Conservation (phyloP, 805 yeast species). For the Lipomyces starkeyi region DNA sequence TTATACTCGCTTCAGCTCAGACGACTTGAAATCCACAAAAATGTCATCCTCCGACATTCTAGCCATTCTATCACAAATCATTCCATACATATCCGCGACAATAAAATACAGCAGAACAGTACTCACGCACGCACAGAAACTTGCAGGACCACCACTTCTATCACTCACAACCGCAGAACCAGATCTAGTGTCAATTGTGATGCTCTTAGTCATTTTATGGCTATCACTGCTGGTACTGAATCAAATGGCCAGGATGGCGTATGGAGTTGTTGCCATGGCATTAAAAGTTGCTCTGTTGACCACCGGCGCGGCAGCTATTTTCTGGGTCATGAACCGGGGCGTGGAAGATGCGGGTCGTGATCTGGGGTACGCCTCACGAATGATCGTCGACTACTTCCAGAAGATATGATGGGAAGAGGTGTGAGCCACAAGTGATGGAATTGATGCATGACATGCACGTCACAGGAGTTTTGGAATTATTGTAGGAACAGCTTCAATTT, state of each 20-base stretch:
- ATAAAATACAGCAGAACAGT: not conserved
- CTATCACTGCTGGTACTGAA: conserved; percentile 35
- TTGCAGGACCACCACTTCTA: conserved; percentile 21
- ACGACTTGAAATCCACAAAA: not conserved
- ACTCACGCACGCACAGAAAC: conserved; percentile 10
- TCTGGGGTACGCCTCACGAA: conserved; percentile 7
- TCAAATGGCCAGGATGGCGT: conserved; percentile 36
- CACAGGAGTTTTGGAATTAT: not conserved
- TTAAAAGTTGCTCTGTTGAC: conserved; percentile 24
- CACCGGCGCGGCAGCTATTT: conserved; percentile 19
- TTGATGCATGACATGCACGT: not conserved
- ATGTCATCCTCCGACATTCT: not conserved
- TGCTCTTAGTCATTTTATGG: conserved; percentile 35
- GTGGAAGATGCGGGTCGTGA: conserved; percentile 16
- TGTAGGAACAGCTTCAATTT: not conserved
- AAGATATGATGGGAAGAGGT: conserved; percentile 7
- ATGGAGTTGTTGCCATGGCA: conserved; percentile 30
- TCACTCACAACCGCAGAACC: conserved; percentile 29
- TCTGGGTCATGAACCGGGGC: conserved; percentile 23
- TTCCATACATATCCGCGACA: conserved; percentile 10
- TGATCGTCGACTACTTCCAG: conserved; percentile 13
- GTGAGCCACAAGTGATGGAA: not conserved
- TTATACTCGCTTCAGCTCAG: not conserved
- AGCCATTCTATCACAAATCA: conserved; percentile 1
- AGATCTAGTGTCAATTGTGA: conserved; percentile 31